These are phyloP conservation scores for Aspergillus novoparasiticus DNA, from an alignment of 2,329 filamentous ascomycete genomes.

Conservation along the genomic window DNA sequence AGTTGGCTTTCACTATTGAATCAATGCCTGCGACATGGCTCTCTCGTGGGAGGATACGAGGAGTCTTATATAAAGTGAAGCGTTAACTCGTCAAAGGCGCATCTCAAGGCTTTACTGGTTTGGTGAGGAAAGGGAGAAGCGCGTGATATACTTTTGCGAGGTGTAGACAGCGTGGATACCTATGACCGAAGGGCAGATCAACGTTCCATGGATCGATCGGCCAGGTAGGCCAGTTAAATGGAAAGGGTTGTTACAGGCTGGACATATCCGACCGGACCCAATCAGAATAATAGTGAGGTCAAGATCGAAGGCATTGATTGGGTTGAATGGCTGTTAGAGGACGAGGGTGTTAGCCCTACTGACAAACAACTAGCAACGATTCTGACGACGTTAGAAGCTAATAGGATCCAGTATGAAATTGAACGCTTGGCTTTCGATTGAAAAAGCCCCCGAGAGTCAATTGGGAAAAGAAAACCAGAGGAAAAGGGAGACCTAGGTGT, in stretches of 20 bases:
- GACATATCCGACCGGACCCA: background rate
- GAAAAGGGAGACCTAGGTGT: background rate
- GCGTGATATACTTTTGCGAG: background rate
- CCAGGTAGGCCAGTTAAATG: background rate
- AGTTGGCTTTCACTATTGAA: background rate
- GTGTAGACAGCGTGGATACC: background rate
- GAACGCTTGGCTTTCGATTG: no score
- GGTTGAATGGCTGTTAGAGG: no score
- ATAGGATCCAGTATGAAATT: background rate
- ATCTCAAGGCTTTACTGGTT: background rate
- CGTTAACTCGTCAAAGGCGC: background rate
- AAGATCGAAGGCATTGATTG: no score
- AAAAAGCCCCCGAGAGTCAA: background rate
- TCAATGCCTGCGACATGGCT: background rate
- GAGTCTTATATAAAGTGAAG: background rate
- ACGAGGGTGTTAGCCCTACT: background rate
- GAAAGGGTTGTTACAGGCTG: background rate
- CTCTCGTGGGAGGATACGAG: no score
- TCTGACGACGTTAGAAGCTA: background rate
- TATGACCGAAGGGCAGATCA: background rate
- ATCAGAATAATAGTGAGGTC: constrained; percentile 23
- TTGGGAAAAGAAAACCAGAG: background rate
- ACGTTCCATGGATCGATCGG: background rate
- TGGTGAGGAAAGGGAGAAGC: background rate
- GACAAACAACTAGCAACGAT: background rate